Percentiles rank a stretch among this genome's conserved stretches.
Conservation (phyloP, 2,329 filamentous ascomycete species). For the Cladorrhinum sp. region DNA sequence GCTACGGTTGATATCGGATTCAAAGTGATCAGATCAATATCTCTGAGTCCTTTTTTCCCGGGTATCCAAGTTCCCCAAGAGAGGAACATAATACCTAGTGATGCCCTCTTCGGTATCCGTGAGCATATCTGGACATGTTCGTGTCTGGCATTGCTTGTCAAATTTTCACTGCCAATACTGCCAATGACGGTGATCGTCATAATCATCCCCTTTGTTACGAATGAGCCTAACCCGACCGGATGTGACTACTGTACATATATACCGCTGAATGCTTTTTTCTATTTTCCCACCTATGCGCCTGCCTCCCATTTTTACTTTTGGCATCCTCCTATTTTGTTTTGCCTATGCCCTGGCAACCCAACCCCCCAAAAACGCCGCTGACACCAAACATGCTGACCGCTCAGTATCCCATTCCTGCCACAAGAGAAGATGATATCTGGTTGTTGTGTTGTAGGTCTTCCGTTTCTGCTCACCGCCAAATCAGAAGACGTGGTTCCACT, state of each 20-base stretch:
- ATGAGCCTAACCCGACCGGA: not conserved
- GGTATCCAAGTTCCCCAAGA: no score
- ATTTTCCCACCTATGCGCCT: not conserved
- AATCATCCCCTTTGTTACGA: not conserved
- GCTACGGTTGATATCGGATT: no score
- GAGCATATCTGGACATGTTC: no score
- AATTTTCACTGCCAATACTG: not conserved
- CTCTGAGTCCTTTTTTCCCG: no score
- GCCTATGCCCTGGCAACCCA: not conserved
- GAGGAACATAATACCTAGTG: no score
- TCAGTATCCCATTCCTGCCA: conserved; percentile 2
- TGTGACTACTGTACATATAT: not conserved
- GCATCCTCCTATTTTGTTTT: not conserved
- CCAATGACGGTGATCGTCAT: not conserved
- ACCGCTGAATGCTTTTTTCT: not conserved
- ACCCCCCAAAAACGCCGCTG: conserved; percentile 17
- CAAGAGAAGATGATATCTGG: conserved; percentile 10
- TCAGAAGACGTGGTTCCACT: conserved; percentile 20
- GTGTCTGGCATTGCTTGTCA: no score
- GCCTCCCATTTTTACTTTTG: not conserved
- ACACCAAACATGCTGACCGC: conserved; percentile 22
- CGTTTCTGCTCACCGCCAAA: not conserved
- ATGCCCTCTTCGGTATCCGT: no score
- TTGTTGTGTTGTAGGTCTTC: not conserved
- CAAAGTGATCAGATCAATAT: no score